These are phyloP conservation scores for Stagonosporopsis cucurbitacearum DNA, from an alignment of 2,329 filamentous ascomycete genomes.

Conservation along the genomic window DNA sequence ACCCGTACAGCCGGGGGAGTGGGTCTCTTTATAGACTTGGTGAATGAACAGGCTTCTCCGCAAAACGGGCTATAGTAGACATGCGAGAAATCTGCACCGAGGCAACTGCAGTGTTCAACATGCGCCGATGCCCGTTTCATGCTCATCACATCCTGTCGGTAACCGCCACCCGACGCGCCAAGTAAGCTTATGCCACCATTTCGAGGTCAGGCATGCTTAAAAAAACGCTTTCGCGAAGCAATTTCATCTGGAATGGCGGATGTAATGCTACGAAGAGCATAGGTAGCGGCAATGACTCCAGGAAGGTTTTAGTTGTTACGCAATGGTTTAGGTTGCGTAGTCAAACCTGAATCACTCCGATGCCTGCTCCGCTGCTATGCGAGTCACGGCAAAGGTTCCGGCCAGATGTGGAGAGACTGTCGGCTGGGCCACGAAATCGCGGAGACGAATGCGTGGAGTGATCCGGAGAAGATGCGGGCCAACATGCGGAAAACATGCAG, in stretches of 20 bases:
- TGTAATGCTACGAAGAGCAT: constrained; percentile 23
- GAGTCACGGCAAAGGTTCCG: constrained; percentile 5
- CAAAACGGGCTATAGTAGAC: constrained; percentile 18
- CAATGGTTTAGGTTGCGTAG: not conserved
- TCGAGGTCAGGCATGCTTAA: constrained; percentile 14
- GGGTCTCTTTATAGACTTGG: constrained; percentile 32
- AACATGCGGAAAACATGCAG: constrained; percentile 5
- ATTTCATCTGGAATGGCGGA: constrained; percentile 20
- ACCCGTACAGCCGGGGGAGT: constrained; percentile 20
- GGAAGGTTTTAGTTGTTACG: constrained; percentile 16
- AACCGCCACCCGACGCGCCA: constrained; percentile 29
- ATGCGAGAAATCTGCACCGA: constrained; percentile 24
- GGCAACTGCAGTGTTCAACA: constrained; percentile 19
- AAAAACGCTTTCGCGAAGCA: not conserved
- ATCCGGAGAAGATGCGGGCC: constrained; percentile 25
- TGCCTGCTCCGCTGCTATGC: constrained; percentile 1
- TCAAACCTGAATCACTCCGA: constrained; percentile 18
- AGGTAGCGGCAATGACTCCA: constrained; percentile 25
- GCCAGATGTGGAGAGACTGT: constrained; percentile 5
- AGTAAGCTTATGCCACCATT: constrained; percentile 26
- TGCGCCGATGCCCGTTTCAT: constrained; percentile 26
- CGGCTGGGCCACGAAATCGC: constrained; percentile 9
- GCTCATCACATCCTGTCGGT: constrained; percentile 14
- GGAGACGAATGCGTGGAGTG: constrained; percentile 29
- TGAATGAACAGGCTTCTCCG: constrained; percentile 31